Conservation (phyloP, 2,329 filamentous ascomycete species). For the Fusarium proliferatum region DNA sequence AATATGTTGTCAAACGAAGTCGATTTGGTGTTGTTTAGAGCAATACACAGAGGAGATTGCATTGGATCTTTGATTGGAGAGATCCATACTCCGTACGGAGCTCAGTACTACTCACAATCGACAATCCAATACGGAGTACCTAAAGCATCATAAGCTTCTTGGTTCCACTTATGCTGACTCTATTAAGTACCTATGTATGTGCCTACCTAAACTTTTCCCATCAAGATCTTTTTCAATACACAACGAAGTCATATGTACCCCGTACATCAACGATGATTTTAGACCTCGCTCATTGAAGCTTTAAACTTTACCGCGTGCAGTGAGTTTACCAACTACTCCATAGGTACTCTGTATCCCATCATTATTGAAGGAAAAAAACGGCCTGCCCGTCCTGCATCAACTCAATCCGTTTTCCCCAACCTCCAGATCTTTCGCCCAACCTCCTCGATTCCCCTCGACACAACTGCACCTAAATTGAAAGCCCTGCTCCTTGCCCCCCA, state of each 20-base stretch:
- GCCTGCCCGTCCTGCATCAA: conserved; percentile 19
- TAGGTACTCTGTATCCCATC: not conserved
- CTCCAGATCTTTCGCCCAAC: conserved; percentile 25
- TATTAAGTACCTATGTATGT: not conserved
- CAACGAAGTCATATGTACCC: not conserved
- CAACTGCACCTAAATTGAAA: conserved; percentile 30
- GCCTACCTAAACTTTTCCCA: not conserved
- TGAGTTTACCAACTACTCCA: conserved; percentile 17
- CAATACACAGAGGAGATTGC: not conserved
- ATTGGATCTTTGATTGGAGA: not conserved
- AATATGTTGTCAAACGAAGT: not conserved
- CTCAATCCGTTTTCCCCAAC: conserved; percentile 28
- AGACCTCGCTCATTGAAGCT: not conserved
- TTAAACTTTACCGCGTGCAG: conserved; percentile 10
- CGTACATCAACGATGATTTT: conserved; percentile 9
- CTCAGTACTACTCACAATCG: not conserved
- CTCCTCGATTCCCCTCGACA: conserved; percentile 25
- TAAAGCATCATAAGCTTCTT: not conserved
- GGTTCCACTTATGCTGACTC: conserved; percentile 6
- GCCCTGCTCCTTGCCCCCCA: not conserved
- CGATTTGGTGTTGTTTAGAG: not conserved
- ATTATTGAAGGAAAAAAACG: conserved; percentile 13
- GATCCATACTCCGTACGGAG: not conserved
- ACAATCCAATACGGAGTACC: not conserved
- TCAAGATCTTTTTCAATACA: not conserved